Conservation (phyloP, 208 protist species). For the Leishmania tropica region DNA sequence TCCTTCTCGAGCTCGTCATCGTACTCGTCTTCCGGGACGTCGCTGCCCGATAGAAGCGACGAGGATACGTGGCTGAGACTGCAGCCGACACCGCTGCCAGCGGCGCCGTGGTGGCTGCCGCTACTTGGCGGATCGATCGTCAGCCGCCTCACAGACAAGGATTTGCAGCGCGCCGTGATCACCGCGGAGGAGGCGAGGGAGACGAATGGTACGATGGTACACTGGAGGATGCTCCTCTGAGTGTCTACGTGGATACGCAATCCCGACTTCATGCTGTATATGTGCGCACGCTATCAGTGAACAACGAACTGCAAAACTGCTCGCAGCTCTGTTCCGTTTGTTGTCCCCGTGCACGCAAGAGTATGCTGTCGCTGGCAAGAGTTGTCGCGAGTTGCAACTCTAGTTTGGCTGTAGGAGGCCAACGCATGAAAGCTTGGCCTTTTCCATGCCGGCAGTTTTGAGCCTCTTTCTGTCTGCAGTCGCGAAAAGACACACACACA, state of each 20-base stretch:
- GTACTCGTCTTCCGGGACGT: not conserved
- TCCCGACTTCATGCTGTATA: not conserved
- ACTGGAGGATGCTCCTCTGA: constrained; percentile 56
- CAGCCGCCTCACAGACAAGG: constrained; percentile 41
- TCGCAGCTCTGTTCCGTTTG: not conserved
- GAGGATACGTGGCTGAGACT: constrained; percentile 29
- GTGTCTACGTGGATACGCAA: not conserved
- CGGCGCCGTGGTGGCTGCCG: constrained; percentile 54
- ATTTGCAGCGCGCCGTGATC: constrained; percentile 50
- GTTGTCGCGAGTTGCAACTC: not conserved
- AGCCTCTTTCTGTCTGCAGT: not conserved
- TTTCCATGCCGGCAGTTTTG: not conserved
- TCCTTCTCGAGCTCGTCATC: constrained; percentile 13
- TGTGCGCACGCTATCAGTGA: not conserved
- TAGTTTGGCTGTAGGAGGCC: too few species aligned
- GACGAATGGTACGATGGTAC: constrained; percentile 54
- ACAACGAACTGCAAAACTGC: not conserved
- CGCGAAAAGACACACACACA: too few species aligned
- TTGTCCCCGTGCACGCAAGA: not conserved
- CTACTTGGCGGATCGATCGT: constrained; percentile 62
- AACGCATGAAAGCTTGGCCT: not conserved
- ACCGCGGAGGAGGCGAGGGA: constrained; percentile 45
- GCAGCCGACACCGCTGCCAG: constrained; percentile 39
- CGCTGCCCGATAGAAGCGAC: constrained; percentile 16
- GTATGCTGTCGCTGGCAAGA: not conserved